Evolutionary conservation across 495 filamentous ascomycete species (phyloP).

Genomic region (Astrothelium macrocarpum): DNA sequence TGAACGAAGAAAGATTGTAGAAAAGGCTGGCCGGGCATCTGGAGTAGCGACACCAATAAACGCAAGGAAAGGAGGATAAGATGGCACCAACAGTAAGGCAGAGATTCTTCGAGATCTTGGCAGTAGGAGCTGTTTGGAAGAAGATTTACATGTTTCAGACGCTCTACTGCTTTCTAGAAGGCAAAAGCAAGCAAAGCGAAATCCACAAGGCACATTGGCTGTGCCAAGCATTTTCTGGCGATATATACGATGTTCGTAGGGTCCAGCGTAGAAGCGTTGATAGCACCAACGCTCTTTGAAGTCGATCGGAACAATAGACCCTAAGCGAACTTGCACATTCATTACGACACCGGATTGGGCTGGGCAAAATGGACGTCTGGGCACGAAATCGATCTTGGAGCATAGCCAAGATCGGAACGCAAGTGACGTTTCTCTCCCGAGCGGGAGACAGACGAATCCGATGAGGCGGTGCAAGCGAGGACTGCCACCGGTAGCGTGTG

Average conservation of each 20-base stretch:
- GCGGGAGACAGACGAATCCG: not conserved
- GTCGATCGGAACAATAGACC: not conserved
- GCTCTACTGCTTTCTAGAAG: not conserved
- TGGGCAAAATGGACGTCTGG: too few relatives aligned
- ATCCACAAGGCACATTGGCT: not conserved
- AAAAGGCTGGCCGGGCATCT: slow-evolving; percentile 17
- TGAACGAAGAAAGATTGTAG: slow-evolving; percentile 24
- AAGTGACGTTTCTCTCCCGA: too few relatives aligned
- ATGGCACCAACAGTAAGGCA: not conserved
- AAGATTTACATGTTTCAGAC: not conserved
- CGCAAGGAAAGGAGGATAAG: slow-evolving; percentile 30
- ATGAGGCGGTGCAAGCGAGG: not conserved
- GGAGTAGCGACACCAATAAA: slow-evolving; percentile 24
- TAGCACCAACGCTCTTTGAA: not conserved
- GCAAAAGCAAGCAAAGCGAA: not conserved
- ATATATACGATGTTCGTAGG: not conserved
- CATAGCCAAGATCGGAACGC: not conserved
- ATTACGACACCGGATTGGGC: too few relatives aligned
- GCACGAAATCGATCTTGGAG: too few relatives aligned
- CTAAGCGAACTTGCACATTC: too few relatives aligned
- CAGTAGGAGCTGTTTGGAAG: not conserved
- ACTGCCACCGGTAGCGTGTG: too few relatives aligned
- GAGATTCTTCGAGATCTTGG: not conserved
- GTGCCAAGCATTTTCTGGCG: not conserved
- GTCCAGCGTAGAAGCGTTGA: not conserved